Base-by-base conservation (phyloP, 345 rosid genomes). In the Salix caprea region DNA sequence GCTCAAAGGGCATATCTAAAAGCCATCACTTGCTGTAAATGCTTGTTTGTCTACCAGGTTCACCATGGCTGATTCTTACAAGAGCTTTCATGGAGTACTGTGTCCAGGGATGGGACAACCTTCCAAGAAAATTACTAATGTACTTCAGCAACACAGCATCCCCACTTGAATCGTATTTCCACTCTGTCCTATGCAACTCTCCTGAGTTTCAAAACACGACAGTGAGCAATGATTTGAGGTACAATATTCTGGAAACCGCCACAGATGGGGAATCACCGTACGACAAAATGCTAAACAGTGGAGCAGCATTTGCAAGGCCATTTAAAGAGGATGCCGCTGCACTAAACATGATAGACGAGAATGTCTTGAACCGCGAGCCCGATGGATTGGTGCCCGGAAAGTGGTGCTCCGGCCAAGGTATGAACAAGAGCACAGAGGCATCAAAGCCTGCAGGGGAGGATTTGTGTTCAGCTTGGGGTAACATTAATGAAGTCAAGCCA, bases 101-200 rank as follows among this genome's bases (percentile, higher is more conserved):
- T 34, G 70, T 82, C 11, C 78, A 82, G 54, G 85, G 83, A 74
- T 80, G 85, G 83, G 83, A 82, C 24, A 85, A 82, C 60, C 78
- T 79, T 18, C 87, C 87, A 5, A 79, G 87, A 75, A 82, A 82
- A 58, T 78, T 82, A 12, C 69, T 77, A 18, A 85, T 85, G 85
- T 85, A 77, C 79, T 77, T 85, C 37, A 79, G 78, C 67, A 79
- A 85, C 67, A 72, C 76, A 19, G 74, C 71, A 46, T 67, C 69
- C 64, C 87, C 87, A 21, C 69, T 77, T 8, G 76, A 79, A 46
- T 77, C 67, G 65, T 82, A 85, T 83, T 82, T 82, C 83, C 87
- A 82, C 70, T 79, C 87, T 10, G 75, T 85, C 74, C 60, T 79
- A 1, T 82, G 87, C 85, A 85, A 84, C 79, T 71, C 87, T 68